phyloP scores from a whole-genome alignment of 805 yeast species.

The Saturnispora hagleri region DNA sequence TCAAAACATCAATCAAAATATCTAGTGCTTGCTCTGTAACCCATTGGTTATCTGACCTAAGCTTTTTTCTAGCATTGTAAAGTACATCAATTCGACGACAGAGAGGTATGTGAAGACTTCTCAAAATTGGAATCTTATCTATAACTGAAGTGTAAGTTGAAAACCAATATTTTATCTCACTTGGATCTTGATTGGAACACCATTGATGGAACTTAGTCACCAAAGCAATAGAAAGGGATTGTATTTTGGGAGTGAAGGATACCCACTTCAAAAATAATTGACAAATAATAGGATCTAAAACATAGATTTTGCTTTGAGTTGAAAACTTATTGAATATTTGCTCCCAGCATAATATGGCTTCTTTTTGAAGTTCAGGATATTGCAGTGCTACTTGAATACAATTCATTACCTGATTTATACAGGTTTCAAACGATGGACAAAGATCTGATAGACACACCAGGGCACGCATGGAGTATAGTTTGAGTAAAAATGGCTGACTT shows the following conservation, averaged over 20 bases:
- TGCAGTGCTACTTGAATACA: constrained; percentile 76
- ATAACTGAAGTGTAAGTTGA: constrained; percentile 7
- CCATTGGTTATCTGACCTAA: constrained; percentile 54
- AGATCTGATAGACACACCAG: constrained; percentile 55
- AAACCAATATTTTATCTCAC: constrained; percentile 7
- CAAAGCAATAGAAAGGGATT: constrained; percentile 32
- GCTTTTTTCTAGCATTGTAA: constrained; percentile 43
- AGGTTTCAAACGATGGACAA: constrained; percentile 36
- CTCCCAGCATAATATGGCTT: constrained; percentile 62
- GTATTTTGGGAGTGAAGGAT: constrained; percentile 39
- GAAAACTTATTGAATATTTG: constrained; percentile 48
- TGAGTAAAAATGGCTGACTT: constrained; percentile 61
- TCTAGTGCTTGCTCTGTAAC: constrained; percentile 64
- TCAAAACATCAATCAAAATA: constrained; percentile 49
- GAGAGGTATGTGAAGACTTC: constrained; percentile 5
- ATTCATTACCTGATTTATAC: constrained; percentile 77
- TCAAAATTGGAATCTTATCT: constrained; percentile 4
- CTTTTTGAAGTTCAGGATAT: constrained; percentile 45
- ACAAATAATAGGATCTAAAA: constrained; percentile 68
- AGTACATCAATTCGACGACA: constrained; percentile 13
- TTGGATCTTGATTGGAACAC: constrained; percentile 6
- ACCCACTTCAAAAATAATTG: constrained; percentile 62
- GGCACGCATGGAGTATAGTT: constrained; percentile 63
- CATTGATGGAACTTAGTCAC: constrained; percentile 3
- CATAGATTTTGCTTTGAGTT: constrained; percentile 47